phyloP scores from a whole-genome alignment of 371 early-diverging fungal genomes.

The Enterocytospora artemiae region DNA sequence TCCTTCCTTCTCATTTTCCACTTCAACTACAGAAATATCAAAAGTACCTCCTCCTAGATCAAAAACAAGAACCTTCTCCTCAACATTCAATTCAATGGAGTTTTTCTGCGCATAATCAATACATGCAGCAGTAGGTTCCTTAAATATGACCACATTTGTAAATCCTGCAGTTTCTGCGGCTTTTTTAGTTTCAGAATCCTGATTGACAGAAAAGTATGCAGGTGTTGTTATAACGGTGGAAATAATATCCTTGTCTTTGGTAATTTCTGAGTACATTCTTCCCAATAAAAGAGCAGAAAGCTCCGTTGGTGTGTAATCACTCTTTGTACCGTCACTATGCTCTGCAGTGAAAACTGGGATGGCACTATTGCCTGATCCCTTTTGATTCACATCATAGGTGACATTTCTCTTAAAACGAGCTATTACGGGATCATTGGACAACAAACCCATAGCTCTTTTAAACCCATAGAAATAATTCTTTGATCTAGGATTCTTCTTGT shows the following conservation, averaged over 20 bases:
- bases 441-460: slow-evolving; percentile 31
- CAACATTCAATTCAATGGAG: slow-evolving; percentile 10
- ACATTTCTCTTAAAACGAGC: background rate
- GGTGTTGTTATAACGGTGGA: slow-evolving; percentile 53
- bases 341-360: background rate
- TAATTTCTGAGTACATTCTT: background rate
- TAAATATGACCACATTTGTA: slow-evolving; percentile 39
- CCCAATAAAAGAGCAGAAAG: slow-evolving; percentile 2
- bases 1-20: slow-evolving; percentile 64
- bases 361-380: background rate
- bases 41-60: slow-evolving; percentile 94
- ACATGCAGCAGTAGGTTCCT: slow-evolving; percentile 59
- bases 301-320: slow-evolving; percentile 12
- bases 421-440: background rate
- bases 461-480: slow-evolving; percentile 25
- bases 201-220: slow-evolving; percentile 56
- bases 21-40: slow-evolving; percentile 83
- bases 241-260: slow-evolving; percentile 1
- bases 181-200: slow-evolving; percentile 45
- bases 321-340: background rate
- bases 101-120: slow-evolving; percentile 45
- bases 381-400: slow-evolving; percentile 17
- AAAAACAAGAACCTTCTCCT: slow-evolving; percentile 68
- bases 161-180: slow-evolving; percentile 56
- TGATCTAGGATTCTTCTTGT: slow-evolving; percentile 2